Conservation (phyloP, 441 rosid species). For the Croton laevigatus region DNA sequence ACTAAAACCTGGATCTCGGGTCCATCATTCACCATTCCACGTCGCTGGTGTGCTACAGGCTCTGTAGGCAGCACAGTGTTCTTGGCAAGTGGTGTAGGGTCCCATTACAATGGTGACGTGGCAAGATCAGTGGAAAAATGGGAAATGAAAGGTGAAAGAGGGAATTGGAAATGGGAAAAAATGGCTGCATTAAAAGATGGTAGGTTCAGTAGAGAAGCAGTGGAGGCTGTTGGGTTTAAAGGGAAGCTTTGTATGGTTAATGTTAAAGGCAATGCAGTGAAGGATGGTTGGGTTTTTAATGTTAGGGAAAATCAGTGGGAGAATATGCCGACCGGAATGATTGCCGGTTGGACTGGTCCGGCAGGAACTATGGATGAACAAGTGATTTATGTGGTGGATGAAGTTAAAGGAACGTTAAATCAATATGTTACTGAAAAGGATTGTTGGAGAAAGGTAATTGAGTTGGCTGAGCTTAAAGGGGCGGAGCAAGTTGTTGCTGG, state of each 20-base stretch:
- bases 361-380: slow-evolving; percentile 48
- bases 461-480: slow-evolving; percentile 35
- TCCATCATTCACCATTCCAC: slow-evolving; percentile 38
- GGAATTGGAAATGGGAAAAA: slow-evolving; percentile 37
- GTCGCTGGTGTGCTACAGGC: slow-evolving; percentile 61
- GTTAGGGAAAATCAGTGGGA: slow-evolving; percentile 38
- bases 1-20: slow-evolving; percentile 38
- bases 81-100: slow-evolving; percentile 45
- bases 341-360: slow-evolving; percentile 56
- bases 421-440: slow-evolving; percentile 36
- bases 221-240: slow-evolving; percentile 43
- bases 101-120: slow-evolving; percentile 31
- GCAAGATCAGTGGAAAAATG: slow-evolving; percentile 53
- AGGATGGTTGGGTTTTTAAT: slow-evolving; percentile 48
- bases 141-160: slow-evolving; percentile 25
- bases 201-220: slow-evolving; percentile 58
- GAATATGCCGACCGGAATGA: slow-evolving; percentile 50
- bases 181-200: slow-evolving; percentile 37
- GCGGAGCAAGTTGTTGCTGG: slow-evolving; percentile 44
- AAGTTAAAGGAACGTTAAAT: slow-evolving; percentile 37
- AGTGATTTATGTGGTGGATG: slow-evolving; percentile 46
- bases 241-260: slow-evolving; percentile 57
- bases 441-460: slow-evolving; percentile 40
- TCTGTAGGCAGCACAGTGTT: slow-evolving; percentile 34
- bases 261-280: slow-evolving; percentile 46